Conservation (phyloP, 23 red algal genomes). For the Chondrus crispus region DNA sequence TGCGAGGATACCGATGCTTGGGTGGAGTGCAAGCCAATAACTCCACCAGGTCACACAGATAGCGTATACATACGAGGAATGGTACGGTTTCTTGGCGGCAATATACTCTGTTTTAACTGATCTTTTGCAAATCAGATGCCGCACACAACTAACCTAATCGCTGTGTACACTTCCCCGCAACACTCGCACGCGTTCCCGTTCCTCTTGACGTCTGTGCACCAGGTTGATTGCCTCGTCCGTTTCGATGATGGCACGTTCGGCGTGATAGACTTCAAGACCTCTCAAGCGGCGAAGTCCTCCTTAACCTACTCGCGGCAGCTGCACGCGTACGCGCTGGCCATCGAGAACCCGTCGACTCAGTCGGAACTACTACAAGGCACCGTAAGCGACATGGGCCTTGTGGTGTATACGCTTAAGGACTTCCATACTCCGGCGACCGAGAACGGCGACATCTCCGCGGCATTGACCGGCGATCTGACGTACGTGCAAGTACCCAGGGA, state of each 20-base stretch:
- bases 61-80: conserved; percentile 72
- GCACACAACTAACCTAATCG: too few species aligned
- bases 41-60: conserved; percentile 13
- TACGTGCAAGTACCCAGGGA: conserved; percentile 59
- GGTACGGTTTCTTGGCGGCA: conserved; percentile 33
- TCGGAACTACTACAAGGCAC: conserved; percentile 32
- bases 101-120: background rate
- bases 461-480: conserved; percentile 49
- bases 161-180: too few species aligned
- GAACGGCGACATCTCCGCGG: conserved; percentile 14
- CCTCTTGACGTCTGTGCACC: background rate
- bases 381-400: conserved; percentile 70
- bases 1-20: conserved; percentile 75
- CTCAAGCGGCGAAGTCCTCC: conserved; percentile 3
- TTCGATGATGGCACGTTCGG: conserved; percentile 74
- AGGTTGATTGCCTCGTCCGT: conserved; percentile 78
- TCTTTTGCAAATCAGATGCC: too few species aligned
- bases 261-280: conserved; percentile 92
- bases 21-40: conserved; percentile 64
- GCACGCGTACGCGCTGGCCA: conserved; percentile 80
- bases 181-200: background rate
- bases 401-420: conserved; percentile 56
- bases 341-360: conserved; percentile 54
- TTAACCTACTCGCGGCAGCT: conserved; percentile 71
- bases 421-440: conserved; percentile 41